Percentiles rank a stretch among this genome's conserved stretches.
Evolutionary conservation across 192 early-diverging fungal species (phyloP).

Genomic region (Backusella psychrophila): DNA sequence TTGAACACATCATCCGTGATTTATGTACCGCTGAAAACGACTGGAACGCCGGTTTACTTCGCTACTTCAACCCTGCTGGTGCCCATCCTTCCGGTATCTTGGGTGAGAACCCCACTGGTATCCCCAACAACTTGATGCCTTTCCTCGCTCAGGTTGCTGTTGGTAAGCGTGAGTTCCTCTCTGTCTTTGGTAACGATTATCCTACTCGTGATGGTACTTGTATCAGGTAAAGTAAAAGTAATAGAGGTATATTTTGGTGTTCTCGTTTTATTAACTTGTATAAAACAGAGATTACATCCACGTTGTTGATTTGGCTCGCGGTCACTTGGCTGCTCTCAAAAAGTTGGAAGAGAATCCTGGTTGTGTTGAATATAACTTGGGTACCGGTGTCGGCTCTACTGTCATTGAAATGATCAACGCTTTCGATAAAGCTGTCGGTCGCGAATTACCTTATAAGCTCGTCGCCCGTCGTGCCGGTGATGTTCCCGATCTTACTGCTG

Average conservation of each 20-base stretch:
- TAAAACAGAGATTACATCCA: constrained; percentile 90
- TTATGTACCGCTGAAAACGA: constrained; percentile 55
- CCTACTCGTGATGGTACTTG: constrained; percentile 91
- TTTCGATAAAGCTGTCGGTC: constrained; percentile 77
- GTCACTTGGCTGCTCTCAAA: constrained; percentile 85
- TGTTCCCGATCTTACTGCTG: constrained; percentile 81
- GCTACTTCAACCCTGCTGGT: constrained; percentile 99
- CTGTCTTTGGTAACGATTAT: constrained; percentile 93
- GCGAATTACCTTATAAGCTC: constrained; percentile 69
- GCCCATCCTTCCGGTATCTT: constrained; percentile 90
- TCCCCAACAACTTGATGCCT: constrained; percentile 95
- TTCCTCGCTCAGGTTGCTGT: constrained; percentile 87
- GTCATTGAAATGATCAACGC: constrained; percentile 91
- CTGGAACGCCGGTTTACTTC: constrained; percentile 66
- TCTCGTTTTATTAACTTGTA: neutral
- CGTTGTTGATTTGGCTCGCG: constrained; percentile 88
- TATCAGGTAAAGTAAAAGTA: constrained; percentile 41
- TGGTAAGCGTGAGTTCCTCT: constrained; percentile 79
- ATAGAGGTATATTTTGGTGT: neutral
- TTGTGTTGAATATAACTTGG: constrained; percentile 83
- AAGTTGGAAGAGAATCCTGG: constrained; percentile 60
- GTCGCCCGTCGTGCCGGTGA: constrained; percentile 76
- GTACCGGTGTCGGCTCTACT: constrained; percentile 84
- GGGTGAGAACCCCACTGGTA: constrained; percentile 87
- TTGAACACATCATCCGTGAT: constrained; percentile 80